Conservation (phyloP, 129 eudicot genomes). For the Chrysanthemum lavandulifolium region DNA sequence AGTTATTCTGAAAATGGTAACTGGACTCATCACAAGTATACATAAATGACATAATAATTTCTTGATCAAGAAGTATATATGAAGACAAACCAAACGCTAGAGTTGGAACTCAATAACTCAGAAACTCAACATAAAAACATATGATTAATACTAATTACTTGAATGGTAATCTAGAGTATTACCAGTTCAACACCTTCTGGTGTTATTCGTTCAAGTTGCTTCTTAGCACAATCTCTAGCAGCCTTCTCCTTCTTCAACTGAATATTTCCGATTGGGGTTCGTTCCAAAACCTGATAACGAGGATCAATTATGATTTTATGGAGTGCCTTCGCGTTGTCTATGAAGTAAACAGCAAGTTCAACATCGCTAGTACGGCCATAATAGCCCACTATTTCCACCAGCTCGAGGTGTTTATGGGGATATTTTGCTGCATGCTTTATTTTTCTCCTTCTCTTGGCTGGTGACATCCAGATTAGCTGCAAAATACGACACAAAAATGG, state of each 20-base stretch:
- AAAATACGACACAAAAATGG: slow-evolving; percentile 5
- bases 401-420: slow-evolving; percentile 38
- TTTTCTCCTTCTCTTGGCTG: slow-evolving; percentile 49
- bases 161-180: slow-evolving; percentile 35
- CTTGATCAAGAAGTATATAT: background rate
- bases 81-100: background rate
- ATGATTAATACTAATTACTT: background rate
- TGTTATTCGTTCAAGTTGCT: slow-evolving; percentile 44
- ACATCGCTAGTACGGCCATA: slow-evolving; percentile 57
- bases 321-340: slow-evolving; percentile 52
- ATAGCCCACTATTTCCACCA: slow-evolving; percentile 59
- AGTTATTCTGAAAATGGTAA: background rate
- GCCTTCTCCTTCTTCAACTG: slow-evolving; percentile 49
- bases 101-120: slow-evolving; percentile 12
- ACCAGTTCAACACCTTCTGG: slow-evolving; percentile 49
- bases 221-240: slow-evolving; percentile 50
- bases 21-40: background rate
- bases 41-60: background rate
- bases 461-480: slow-evolving; percentile 68
- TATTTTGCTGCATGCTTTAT: slow-evolving; percentile 37
- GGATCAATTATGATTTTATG: slow-evolving; percentile 53
- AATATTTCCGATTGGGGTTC: slow-evolving; percentile 33
- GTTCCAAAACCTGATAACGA: slow-evolving; percentile 47
- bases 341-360: slow-evolving; percentile 49
- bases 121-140: slow-evolving; percentile 12